Evolutionary conservation across 75 land plant genomes (phyloP).

Genomic region (Ceratopteris richardii): DNA sequence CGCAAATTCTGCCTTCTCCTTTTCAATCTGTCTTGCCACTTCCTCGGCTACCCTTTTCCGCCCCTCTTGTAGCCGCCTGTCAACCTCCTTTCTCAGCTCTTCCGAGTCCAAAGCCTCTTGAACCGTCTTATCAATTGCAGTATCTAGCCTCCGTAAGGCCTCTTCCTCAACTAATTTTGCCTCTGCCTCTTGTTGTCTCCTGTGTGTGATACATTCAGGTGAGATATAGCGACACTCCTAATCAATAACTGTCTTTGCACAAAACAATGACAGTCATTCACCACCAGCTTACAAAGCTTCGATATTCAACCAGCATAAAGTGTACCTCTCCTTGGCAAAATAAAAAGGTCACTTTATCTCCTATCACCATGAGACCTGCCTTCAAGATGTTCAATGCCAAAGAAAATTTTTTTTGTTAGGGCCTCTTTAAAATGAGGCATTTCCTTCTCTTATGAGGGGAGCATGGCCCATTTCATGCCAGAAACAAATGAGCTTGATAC

Average conservation of each 20-base stretch:
- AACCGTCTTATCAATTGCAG: conserved; percentile 33
- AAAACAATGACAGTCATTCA: too few species aligned
- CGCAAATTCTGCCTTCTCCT: conserved; percentile 27
- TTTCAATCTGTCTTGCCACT: conserved; percentile 16
- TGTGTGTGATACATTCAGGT: too few species aligned
- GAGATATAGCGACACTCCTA: too few species aligned
- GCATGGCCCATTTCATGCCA: too few species aligned
- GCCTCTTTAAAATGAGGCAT: neutral
- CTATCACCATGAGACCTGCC: too few species aligned
- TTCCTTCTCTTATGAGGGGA: too few species aligned
- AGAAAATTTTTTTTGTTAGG: conserved; percentile 1
- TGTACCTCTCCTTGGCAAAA: too few species aligned
- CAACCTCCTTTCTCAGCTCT: conserved; percentile 27
- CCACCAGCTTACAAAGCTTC: too few species aligned
- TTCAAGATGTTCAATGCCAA: conserved; percentile 3
- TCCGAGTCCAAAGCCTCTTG: conserved; percentile 31
- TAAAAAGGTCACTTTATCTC: neutral
- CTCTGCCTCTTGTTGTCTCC: conserved; percentile 47
- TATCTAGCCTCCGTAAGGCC: conserved; percentile 29
- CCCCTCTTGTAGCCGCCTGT: conserved; percentile 20
- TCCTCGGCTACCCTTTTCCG: conserved; percentile 21
- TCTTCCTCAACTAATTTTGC: conserved; percentile 37
- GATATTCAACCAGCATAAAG: too few species aligned
- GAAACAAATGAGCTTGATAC: too few species aligned
- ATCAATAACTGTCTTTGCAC: too few species aligned